phyloP scores from a whole-genome alignment of 768 basidiomycete genomes.

The Epithele typhae region DNA sequence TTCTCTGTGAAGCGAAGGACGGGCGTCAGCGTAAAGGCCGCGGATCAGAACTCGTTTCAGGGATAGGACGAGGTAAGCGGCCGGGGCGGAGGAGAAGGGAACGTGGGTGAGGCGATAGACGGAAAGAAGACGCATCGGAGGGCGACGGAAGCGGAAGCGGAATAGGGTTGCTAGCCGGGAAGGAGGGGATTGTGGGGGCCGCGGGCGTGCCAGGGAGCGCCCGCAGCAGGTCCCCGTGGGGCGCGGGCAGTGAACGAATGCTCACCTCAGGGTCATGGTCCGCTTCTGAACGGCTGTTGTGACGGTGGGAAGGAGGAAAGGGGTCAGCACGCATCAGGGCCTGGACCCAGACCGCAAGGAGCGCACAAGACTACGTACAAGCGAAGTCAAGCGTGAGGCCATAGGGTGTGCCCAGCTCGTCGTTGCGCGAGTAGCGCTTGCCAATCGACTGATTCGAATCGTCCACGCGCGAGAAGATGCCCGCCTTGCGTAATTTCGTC shows the following conservation, averaged over 20 bases:
- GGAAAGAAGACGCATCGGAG: no score
- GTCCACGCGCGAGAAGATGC: slow-evolving; percentile 91
- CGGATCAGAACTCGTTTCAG: no score
- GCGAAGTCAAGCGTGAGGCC: slow-evolving; percentile 97
- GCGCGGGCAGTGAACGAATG: no score
- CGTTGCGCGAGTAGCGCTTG: slow-evolving; percentile 95
- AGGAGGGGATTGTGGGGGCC: no score
- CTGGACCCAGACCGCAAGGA: background rate
- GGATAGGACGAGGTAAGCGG: no score
- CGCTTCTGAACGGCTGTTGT: slow-evolving; percentile 77
- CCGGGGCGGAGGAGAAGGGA: no score
- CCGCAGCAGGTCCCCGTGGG: no score
- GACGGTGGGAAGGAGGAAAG: background rate
- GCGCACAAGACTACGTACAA: slow-evolving; percentile 46
- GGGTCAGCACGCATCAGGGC: background rate
- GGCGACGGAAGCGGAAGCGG: no score
- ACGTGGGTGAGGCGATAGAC: no score
- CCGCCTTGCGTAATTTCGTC: slow-evolving; percentile 78
- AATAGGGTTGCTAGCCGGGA: no score
- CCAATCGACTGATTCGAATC: slow-evolving; percentile 95
- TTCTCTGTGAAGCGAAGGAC: slow-evolving; percentile 49
- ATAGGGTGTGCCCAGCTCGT: slow-evolving; percentile 97
- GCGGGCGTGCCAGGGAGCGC: no score
- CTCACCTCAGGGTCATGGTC: slow-evolving; percentile 91
- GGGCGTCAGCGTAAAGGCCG: no score